Base-by-base conservation (phyloP, 1,284 basidiomycete genomes). In the Pseudozyma tsukubaensis region DNA sequence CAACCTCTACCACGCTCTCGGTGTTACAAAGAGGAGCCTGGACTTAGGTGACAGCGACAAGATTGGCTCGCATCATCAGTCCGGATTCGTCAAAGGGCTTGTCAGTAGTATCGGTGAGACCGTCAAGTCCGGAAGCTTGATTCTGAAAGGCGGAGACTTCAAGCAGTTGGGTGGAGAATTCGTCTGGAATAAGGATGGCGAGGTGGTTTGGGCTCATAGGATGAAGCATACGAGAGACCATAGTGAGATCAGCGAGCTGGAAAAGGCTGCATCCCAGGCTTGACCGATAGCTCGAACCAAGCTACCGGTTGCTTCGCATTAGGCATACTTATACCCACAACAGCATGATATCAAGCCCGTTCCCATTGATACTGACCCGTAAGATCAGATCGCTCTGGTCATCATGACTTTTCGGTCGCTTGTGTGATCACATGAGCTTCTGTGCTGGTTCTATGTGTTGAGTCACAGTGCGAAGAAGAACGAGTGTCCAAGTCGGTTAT, bases 91-190 rank as follows among this genome's bases (percentile, higher is more conserved):
- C 16, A 21, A 21, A 2, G 59, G 14, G n/a, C 16, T 61, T 11
- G 11, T 64, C 4, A 59, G 61, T 19, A 72, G 69, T 39, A 53
- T 70, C 0, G 44, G 29, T 10, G 64, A 64, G n/a, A 61, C 50
- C n/a, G 14, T 65, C 49, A 69, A 55, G 35, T 67, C 69, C 0
- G 69, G 69, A 11, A 29, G 57, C 0, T 42, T 65, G 42, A 59
- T 59, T 7, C 19, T 62, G 11, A 72, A 69, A 34, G 73, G 73
- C 7, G 73, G 73, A 16, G 73, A 76, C 34, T 48, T 72, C 32
- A 76, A 76, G 55, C 73, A 76, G 44, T 39, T 76, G 12, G 73
- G 73, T 10, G 73, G 61, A 21, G 73, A 76, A 19, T 72, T 72
- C 32, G 59, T 76, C 18, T 76, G 56, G 36, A 29, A 60, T 37